A percentile compares a stretch with the other conserved stretches of the same genome.
Evolutionary conservation across 2,329 filamentous ascomycete genomes (phyloP).

Genomic region (Alternaria triticimaculans): DNA sequence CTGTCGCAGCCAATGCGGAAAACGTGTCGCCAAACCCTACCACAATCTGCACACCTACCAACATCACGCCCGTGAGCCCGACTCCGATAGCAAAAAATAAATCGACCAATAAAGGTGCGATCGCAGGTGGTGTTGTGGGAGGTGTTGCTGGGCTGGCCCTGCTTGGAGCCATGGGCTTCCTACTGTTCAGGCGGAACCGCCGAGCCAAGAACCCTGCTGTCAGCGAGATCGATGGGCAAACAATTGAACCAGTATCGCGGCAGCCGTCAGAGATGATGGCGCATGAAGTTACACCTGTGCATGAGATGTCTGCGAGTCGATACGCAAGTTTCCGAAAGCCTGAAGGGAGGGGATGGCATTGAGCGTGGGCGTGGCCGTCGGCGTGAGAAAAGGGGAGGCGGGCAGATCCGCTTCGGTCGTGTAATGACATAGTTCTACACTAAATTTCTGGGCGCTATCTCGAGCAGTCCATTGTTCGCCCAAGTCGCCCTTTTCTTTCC

Average conservation of each 20-base stretch:
- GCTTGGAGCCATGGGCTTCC: not conserved
- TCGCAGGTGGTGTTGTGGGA: slow-evolving; percentile 7
- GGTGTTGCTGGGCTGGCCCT: slow-evolving; percentile 4
- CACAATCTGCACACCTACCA: slow-evolving; percentile 2
- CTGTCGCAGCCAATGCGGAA: not conserved
- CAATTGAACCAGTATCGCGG: not conserved
- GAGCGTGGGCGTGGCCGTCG: not conserved
- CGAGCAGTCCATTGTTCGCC: not conserved
- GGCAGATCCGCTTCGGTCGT: not conserved
- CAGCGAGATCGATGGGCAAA: not conserved
- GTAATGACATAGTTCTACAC: not conserved
- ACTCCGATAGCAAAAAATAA: not conserved
- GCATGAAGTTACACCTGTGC: not conserved
- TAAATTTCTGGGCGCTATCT: not conserved
- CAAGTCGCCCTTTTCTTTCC: not conserved
- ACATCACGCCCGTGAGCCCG: not conserved
- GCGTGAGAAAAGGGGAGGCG: not conserved
- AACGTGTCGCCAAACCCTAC: slow-evolving; percentile 5
- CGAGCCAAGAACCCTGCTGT: not conserved
- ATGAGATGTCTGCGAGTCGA: not conserved
- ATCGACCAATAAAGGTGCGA: not conserved
- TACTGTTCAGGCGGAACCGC: not conserved
- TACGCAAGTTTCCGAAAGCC: not conserved
- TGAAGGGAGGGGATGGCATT: not conserved
- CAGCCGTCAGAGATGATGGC: not conserved